Evolutionary conservation across 345 rosid genomes (phyloP).

Genomic region (Aurinia saxatilis): DNA sequence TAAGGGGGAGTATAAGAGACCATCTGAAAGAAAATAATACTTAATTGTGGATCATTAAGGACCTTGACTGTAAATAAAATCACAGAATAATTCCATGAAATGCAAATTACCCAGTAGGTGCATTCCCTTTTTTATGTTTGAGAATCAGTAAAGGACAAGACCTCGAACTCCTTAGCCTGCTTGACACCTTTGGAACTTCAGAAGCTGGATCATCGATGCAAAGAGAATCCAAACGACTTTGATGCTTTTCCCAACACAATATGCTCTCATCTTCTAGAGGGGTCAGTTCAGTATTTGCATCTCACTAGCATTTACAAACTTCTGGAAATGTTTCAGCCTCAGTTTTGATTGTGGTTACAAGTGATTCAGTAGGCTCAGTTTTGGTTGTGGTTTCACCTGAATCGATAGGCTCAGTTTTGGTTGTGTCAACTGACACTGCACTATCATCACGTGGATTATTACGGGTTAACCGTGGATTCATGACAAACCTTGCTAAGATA

Average conservation of each 20-base stretch:
- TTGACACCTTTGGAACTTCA: slow-evolving; percentile 23
- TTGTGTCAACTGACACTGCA: slow-evolving; percentile 17
- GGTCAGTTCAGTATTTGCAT: slow-evolving; percentile 34
- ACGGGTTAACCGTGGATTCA: slow-evolving; percentile 51
- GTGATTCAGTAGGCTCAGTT: slow-evolving; percentile 20
- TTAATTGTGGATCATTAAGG: slow-evolving; percentile 4
- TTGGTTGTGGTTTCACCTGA: slow-evolving; percentile 14
- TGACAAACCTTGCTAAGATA: slow-evolving; percentile 39
- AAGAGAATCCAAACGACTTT: slow-evolving; percentile 39
- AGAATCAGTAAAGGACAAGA: slow-evolving; percentile 67
- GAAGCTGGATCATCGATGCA: slow-evolving; percentile 41
- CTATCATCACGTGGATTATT: slow-evolving; percentile 24
- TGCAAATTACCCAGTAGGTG: slow-evolving; percentile 45
- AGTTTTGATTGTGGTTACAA: slow-evolving; percentile 17
- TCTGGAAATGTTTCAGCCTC: slow-evolving; percentile 14
- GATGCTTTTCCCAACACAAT: slow-evolving; percentile 60
- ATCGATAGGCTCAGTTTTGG: slow-evolving; percentile 21
- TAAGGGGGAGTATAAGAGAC: slow-evolving; percentile 75
- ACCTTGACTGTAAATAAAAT: background rate
- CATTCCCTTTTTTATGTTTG: slow-evolving; percentile 40
- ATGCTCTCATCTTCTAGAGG: slow-evolving; percentile 58
- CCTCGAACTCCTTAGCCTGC: slow-evolving; percentile 42
- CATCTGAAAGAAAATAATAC: slow-evolving; percentile 47
- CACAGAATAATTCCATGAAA: slow-evolving; percentile 11
- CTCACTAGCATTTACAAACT: slow-evolving; percentile 51